phyloP scores from a whole-genome alignment of 768 basidiomycete species.

The Podaxis sp. region DNA sequence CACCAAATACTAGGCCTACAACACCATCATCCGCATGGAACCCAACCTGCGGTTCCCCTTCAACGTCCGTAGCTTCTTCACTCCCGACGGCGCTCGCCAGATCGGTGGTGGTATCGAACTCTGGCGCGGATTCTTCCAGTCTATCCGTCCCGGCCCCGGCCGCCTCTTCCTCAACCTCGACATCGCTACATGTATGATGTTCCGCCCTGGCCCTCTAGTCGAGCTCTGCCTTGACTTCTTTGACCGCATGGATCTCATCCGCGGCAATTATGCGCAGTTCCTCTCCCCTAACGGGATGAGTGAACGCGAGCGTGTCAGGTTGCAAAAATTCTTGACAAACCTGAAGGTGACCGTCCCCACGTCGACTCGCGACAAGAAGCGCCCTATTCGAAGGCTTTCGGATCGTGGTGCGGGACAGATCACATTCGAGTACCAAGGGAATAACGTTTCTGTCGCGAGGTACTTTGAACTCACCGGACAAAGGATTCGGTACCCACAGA shows the following conservation, averaged over 20 bases:
- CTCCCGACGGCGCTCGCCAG: slow-evolving; percentile 43
- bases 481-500: slow-evolving; percentile 44
- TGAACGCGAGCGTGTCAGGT: slow-evolving; percentile 47
- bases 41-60: slow-evolving; percentile 69
- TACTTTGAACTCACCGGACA: slow-evolving; percentile 26
- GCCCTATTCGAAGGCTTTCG: slow-evolving; percentile 58
- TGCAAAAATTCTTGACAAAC: slow-evolving; percentile 37
- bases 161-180: slow-evolving; percentile 74
- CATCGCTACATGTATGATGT: slow-evolving; percentile 77
- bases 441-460: slow-evolving; percentile 42
- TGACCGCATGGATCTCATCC: slow-evolving; percentile 7
- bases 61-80: slow-evolving; percentile 77
- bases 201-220: slow-evolving; percentile 60
- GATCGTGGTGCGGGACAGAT: slow-evolving; percentile 45
- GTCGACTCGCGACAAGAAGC: slow-evolving; percentile 31
- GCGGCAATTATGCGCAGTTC: slow-evolving; percentile 26
- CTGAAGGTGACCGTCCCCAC: slow-evolving; percentile 30
- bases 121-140: slow-evolving; percentile 84
- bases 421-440: slow-evolving; percentile 51
- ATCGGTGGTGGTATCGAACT: slow-evolving; percentile 66
- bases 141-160: slow-evolving; percentile 65
- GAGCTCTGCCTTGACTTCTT: slow-evolving; percentile 59
- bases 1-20: slow-evolving; percentile 51
- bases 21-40: slow-evolving; percentile 75
- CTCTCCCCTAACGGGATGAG: slow-evolving; percentile 40